Conservation (phyloP, 768 basidiomycete genomes). For the Lactifluus piperatus region DNA sequence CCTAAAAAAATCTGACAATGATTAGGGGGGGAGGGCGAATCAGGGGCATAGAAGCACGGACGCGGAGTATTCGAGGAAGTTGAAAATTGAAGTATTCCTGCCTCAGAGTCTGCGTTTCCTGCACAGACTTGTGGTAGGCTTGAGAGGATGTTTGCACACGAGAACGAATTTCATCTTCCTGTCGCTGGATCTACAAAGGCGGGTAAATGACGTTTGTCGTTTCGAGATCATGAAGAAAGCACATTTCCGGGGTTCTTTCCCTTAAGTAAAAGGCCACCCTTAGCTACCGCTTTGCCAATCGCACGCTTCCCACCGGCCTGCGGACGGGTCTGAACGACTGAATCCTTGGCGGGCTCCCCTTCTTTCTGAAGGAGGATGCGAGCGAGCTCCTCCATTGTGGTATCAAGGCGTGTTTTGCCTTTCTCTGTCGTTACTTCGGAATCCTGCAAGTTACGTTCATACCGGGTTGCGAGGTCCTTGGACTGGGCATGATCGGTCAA, state of each 20-base stretch:
- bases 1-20: constrained; percentile 33
- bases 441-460: constrained; percentile 83
- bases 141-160: constrained; percentile 84
- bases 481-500: constrained; percentile 39
- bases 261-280: constrained; percentile 82
- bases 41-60: constrained; percentile 35
- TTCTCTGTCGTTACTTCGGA: constrained; percentile 84
- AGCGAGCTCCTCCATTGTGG: constrained; percentile 90
- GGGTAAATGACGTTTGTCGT: constrained; percentile 3
- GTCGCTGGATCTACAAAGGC: constrained; percentile 60
- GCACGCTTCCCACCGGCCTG: constrained; percentile 66
- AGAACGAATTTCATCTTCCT: constrained; percentile 88
- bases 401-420: constrained; percentile 76
- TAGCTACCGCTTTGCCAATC: constrained; percentile 86
- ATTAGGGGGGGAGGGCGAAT: not conserved
- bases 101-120: constrained; percentile 80
- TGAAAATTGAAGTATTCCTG: constrained; percentile 99
- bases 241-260: constrained; percentile 90
- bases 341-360: constrained; percentile 86
- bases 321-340: constrained; percentile 53
- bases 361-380: constrained; percentile 89
- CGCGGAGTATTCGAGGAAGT: constrained; percentile 84
- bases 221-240: constrained; percentile 7
- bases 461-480: constrained; percentile 82
- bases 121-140: constrained; percentile 81